Conservation (phyloP, 2,329 filamentous ascomycete genomes). For the Monosporascus sp. region DNA sequence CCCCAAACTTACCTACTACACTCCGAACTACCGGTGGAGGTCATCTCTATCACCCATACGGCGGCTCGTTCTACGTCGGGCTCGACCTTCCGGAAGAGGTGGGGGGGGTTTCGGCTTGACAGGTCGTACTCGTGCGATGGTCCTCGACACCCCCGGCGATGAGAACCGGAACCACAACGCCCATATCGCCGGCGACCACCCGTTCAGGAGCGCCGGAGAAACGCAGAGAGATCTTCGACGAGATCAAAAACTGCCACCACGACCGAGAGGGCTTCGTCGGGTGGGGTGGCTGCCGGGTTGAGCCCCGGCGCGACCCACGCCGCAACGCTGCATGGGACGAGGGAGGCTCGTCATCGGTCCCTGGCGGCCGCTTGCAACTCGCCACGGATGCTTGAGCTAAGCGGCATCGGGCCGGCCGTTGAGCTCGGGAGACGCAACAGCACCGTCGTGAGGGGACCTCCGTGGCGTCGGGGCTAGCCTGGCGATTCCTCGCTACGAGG, state of each 20-base stretch:
- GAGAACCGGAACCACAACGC: slow-evolving; percentile 38
- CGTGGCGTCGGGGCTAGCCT: too few species aligned
- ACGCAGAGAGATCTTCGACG: slow-evolving; percentile 20
- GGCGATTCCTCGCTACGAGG: too few species aligned
- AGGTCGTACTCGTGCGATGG: slow-evolving; percentile 45
- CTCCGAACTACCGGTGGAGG: too few species aligned
- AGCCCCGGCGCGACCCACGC: slow-evolving; percentile 12
- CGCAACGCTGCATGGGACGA: slow-evolving; percentile 18
- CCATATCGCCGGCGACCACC: slow-evolving; percentile 26
- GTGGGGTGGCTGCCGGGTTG: slow-evolving; percentile 16
- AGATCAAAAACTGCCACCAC: slow-evolving; percentile 20
- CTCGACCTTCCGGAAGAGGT: slow-evolving; percentile 43
- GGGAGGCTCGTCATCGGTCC: slow-evolving; percentile 39
- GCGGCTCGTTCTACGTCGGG: slow-evolving; percentile 47
- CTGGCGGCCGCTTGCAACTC: slow-evolving; percentile 45
- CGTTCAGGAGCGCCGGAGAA: slow-evolving; percentile 14
- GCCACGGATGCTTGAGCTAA: slow-evolving; percentile 45
- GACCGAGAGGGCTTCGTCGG: slow-evolving; percentile 24
- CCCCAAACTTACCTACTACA: too few species aligned
- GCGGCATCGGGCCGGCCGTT: slow-evolving; percentile 33
- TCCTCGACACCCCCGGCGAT: slow-evolving; percentile 35
- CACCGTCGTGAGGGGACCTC: slow-evolving; percentile 28
- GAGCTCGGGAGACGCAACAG: slow-evolving; percentile 31
- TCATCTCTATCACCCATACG: too few species aligned
- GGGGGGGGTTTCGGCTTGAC: slow-evolving; percentile 43